Percentiles rank a stretch among this genome's conserved stretches.
Evolutionary conservation across 208 protist species (phyloP).

Genomic region (Chromosphaera perkinsii): DNA sequence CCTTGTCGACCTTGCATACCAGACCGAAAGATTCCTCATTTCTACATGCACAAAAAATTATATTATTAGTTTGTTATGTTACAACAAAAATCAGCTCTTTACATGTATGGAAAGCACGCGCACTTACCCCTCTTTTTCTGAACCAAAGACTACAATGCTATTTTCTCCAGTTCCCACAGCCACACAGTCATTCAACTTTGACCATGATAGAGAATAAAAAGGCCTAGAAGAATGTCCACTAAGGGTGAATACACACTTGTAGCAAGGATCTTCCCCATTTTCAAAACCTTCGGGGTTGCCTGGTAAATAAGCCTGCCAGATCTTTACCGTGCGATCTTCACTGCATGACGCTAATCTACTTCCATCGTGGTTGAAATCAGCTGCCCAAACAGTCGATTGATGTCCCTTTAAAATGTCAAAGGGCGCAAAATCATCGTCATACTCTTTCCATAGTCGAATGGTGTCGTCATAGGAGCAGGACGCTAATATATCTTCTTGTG

Average conservation of each 20-base stretch:
- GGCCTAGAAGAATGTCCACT: neutral
- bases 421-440: conserved; percentile 53
- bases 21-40: neutral
- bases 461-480: conserved; percentile 62
- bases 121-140: neutral
- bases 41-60: neutral
- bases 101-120: neutral
- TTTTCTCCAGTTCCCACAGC: neutral
- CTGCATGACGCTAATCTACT: conserved; percentile 4
- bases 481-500: conserved; percentile 36
- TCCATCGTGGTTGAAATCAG: conserved; percentile 46
- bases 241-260: neutral
- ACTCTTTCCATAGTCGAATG: conserved; percentile 49
- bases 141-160: neutral
- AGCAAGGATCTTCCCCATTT: neutral
- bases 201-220: neutral
- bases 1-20: neutral
- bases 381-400: conserved; percentile 56
- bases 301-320: conserved; percentile 18
- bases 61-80: too few relatives aligned
- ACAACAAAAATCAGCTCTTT: neutral
- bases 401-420: conserved; percentile 46
- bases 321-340: conserved; percentile 12
- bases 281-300: conserved; percentile 3
- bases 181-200: neutral